phyloP scores from a whole-genome alignment of 352 stramenopile genomes.

The Paralagenidium karlingii region DNA sequence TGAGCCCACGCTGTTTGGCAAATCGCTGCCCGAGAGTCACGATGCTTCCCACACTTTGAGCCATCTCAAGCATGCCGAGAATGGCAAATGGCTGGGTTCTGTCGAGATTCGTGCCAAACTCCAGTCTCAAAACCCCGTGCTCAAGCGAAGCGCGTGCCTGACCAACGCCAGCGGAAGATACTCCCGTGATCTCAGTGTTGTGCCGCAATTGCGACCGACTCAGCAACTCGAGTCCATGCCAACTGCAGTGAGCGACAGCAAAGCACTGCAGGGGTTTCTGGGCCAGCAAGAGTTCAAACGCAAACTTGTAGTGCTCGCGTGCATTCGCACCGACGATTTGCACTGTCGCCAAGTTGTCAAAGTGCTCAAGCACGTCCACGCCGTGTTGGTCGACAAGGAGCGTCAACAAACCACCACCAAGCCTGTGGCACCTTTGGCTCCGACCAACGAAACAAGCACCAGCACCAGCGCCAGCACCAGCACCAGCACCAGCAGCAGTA shows the following conservation, averaged over 20 bases:
- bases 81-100: constrained; percentile 47
- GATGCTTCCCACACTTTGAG: constrained; percentile 22
- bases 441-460: constrained; percentile 1
- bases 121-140: constrained; percentile 34
- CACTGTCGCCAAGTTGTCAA: constrained; percentile 33
- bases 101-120: constrained; percentile 50
- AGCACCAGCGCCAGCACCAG: no score
- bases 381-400: no score
- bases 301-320: constrained; percentile 52
- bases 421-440: no score
- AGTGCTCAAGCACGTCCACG: constrained; percentile 47
- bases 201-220: constrained; percentile 11
- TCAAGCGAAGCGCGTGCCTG: constrained; percentile 36
- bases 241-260: neutral
- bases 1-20: constrained; percentile 33
- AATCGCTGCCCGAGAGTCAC: constrained; percentile 20
- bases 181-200: constrained; percentile 36
- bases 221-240: no score
- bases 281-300: constrained; percentile 16
- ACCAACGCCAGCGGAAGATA: constrained; percentile 70
- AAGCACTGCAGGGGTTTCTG: constrained; percentile 41
- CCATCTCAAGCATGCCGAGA: constrained; percentile 31
- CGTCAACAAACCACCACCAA: no score
- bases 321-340: constrained; percentile 44
- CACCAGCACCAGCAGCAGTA: neutral